Conservation (phyloP, 192 early-diverging fungal genomes). For the Entomortierella chlamydospora region DNA sequence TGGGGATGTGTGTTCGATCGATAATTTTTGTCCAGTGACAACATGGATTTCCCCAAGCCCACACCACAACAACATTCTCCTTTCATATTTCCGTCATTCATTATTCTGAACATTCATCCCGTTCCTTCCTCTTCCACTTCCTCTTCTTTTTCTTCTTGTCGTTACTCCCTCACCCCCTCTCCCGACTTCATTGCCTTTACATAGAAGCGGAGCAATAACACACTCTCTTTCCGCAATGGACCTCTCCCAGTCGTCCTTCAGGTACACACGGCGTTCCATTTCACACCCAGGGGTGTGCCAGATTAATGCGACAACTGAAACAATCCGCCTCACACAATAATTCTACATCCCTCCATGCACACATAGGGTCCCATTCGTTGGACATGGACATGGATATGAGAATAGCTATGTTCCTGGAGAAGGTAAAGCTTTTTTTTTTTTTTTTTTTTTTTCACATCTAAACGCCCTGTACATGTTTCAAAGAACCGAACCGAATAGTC, state of each 20-base stretch:
- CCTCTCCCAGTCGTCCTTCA: slow-evolving; percentile 17
- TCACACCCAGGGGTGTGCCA: too few species aligned
- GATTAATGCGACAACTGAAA: neutral
- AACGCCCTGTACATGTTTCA: neutral
- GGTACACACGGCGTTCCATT: slow-evolving; percentile 5
- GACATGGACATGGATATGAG: neutral
- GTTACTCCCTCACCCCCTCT: neutral
- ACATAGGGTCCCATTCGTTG: neutral
- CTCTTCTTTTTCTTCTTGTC: too few species aligned
- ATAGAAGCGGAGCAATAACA: too few species aligned
- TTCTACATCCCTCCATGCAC: neutral
- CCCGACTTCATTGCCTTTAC: neutral
- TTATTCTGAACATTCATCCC: too few species aligned
- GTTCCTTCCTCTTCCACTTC: neutral
- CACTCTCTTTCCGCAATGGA: slow-evolving; percentile 9
- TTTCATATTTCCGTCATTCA: too few species aligned
- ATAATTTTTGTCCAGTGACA: too few species aligned
- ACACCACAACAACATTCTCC: too few species aligned
- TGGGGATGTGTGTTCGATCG: too few species aligned
- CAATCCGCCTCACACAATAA: neutral
- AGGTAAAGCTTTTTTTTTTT: neutral
- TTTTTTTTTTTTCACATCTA: neutral
- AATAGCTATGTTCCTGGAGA: neutral
- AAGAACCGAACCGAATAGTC: too few species aligned
- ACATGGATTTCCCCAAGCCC: too few species aligned